These are phyloP conservation scores for Grosmannia huntii DNA, from an alignment of 2,329 filamentous ascomycete species.

Conservation along the genomic window DNA sequence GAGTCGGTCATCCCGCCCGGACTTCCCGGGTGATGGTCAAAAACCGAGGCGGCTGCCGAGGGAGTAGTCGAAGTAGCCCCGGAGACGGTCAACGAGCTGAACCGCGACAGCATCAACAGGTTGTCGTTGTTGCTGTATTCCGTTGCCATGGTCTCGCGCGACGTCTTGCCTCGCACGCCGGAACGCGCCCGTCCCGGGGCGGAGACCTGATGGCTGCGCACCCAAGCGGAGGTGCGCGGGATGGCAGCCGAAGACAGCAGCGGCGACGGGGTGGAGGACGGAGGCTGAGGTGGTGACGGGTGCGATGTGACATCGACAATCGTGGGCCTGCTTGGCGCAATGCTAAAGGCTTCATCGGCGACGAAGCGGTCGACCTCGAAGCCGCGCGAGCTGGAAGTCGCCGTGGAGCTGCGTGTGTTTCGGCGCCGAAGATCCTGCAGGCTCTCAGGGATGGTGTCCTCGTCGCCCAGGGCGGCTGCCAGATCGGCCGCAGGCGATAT, in stretches of 20 bases:
- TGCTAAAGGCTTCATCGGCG: background rate
- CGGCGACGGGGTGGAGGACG: background rate
- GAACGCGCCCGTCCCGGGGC: background rate
- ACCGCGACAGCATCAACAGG: slow-evolving; percentile 8
- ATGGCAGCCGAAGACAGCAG: background rate
- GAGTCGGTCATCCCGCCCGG: slow-evolving; percentile 7
- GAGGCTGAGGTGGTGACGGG: background rate
- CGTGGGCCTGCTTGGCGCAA: background rate
- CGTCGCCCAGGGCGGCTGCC: background rate
- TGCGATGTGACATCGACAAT: background rate
- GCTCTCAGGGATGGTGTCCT: background rate
- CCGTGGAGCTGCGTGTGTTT: slow-evolving; percentile 9
- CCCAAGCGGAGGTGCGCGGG: slow-evolving; percentile 12
- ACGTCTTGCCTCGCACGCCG: slow-evolving; percentile 2
- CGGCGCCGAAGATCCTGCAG: slow-evolving; percentile 2
- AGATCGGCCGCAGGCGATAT: background rate
- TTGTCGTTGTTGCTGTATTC: slow-evolving; percentile 7
- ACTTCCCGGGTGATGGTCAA: slow-evolving; percentile 3
- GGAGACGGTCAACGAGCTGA: slow-evolving; percentile 10
- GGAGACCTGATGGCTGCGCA: slow-evolving; percentile 7
- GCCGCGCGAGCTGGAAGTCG: slow-evolving; percentile 2
- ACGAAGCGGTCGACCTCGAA: background rate
- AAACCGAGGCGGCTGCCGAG: slow-evolving; percentile 5
- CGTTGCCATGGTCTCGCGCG: slow-evolving; percentile 7
- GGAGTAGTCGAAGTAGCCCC: too few species aligned